Percentiles rank a stretch among this genome's conserved stretches.
phyloP scores from a whole-genome alignment of 2,329 filamentous ascomycete genomes.

The Paecilomyces dactylethromorphus region DNA sequence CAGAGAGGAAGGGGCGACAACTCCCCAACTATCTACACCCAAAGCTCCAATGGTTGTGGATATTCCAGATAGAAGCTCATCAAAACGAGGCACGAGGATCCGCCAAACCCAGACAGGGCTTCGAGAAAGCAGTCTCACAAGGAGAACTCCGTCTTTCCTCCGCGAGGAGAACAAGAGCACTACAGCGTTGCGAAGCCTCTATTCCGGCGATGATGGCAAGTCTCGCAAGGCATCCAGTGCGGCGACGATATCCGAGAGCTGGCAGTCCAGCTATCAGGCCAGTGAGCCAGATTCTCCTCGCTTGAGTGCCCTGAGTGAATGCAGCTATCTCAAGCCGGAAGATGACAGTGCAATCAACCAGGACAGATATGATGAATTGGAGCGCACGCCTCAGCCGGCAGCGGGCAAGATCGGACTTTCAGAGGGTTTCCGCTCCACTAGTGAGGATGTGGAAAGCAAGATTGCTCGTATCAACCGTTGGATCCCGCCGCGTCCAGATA shows the following conservation, averaged over 20 bases:
- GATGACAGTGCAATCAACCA: constrained; percentile 11
- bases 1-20: constrained; percentile 1
- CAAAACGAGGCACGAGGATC: constrained; percentile 19
- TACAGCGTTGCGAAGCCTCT: constrained; percentile 33
- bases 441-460: constrained; percentile 12
- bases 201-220: constrained; percentile 21
- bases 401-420: constrained; percentile 6
- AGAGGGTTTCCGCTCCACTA: constrained; percentile 11
- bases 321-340: constrained; percentile 33
- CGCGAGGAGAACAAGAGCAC: constrained; percentile 29
- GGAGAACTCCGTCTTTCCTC: constrained; percentile 34
- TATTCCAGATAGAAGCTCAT: constrained; percentile 35
- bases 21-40: constrained; percentile 18
- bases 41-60: constrained; percentile 20
- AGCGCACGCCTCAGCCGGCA: neutral
- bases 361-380: constrained; percentile 8
- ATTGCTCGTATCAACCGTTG: constrained; percentile 24
- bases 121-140: constrained; percentile 11
- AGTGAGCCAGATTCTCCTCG: constrained; percentile 32
- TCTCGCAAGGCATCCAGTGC: constrained; percentile 20
- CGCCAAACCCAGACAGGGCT: constrained; percentile 7
- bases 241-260: constrained; percentile 28
- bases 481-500: constrained; percentile 20
- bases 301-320: constrained; percentile 39
- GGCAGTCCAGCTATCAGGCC: constrained; percentile 27